A percentile compares a stretch with the other conserved stretches of the same genome.
phyloP scores from a whole-genome alignment of 257 asterid species.

The Capsicum rhomboideum region DNA sequence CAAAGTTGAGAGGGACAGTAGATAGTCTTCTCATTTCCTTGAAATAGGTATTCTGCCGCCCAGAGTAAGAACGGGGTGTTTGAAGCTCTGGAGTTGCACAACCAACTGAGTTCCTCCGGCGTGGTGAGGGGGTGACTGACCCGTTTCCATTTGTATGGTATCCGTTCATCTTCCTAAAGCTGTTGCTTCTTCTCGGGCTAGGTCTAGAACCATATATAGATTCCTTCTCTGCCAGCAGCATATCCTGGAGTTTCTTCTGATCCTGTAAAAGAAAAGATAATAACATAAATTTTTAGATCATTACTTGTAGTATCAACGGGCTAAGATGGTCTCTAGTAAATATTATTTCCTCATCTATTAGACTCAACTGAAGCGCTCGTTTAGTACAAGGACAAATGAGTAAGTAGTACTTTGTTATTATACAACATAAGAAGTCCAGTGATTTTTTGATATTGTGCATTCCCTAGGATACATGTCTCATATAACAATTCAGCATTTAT shows the following conservation, averaged over 20 bases:
- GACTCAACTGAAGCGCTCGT: not conserved
- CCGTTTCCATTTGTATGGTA: constrained; percentile 53
- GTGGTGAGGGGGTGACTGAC: constrained; percentile 82
- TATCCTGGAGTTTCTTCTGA: constrained; percentile 78
- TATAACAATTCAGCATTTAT: not conserved
- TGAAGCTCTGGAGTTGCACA: constrained; percentile 54
- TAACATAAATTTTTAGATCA: not conserved
- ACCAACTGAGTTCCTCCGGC: constrained; percentile 71
- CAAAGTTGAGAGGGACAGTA: constrained; percentile 73
- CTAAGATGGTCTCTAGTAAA: not conserved
- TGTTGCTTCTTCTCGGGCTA: constrained; percentile 74
- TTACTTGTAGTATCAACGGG: not conserved
- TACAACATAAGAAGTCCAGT: not conserved
- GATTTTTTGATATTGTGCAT: not conserved
- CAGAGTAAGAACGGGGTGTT: constrained; percentile 82
- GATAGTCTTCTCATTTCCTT: constrained; percentile 86
- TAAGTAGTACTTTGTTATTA: not conserved
- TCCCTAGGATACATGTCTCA: not conserved
- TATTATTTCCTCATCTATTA: not conserved
- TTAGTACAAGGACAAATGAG: not conserved
- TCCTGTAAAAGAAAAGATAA: constrained; percentile 38
- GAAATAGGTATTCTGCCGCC: constrained; percentile 59
- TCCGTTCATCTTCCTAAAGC: constrained; percentile 57
- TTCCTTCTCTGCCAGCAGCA: constrained; percentile 85
- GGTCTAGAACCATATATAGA: constrained; percentile 82